Base-by-base conservation (phyloP, 805 yeast species). In the Candida easanensis region DNA sequence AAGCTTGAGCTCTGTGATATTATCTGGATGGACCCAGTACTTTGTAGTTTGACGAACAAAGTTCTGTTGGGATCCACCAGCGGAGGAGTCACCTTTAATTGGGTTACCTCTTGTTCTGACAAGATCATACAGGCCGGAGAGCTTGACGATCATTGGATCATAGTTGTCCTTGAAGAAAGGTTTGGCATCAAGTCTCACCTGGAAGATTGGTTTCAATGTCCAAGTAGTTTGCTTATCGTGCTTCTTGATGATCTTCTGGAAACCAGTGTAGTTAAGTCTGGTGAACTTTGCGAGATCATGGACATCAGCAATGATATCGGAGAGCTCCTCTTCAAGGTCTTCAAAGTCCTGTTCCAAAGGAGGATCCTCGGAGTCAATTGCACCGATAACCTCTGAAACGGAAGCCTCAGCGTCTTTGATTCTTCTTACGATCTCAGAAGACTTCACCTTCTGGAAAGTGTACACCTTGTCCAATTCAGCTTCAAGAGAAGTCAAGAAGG, bases 1-100 rank as follows among this genome's bases (percentile, higher is more conserved):
- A 60, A 93, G 78, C 70, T 93, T 93, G 64, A 93, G 77, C 70
- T 93, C 98, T 14, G 98, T 93, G 62, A 93, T 89, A 64, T 93
- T 91, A 66, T 93, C 98, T 3, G 97, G 97, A 61, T 93, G 99
- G 25, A 93, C 98, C 99, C 99, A 93, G 68, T 93, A 93, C 63
- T 93, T 93, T 7, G 99, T 93, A 17, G 99, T 93, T 68, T 93
- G 99, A 67, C 99, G 84, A 36, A 93, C 98, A 59, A 93, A 93
- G 70, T 93, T 93, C 66, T 93, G 99, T 73, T 90, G 97, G 33
- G 84, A 76, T 34, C 99, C 99, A 60, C 99, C 99, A n/a, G 99
- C 97, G 5, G 97, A 64, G 4, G 96, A 82, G 67, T 93, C 99
- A 51, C 98, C 98, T 58, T 80, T 77, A 31, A 88, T 87, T 13